phyloP scores from a whole-genome alignment of 148 eudicot genomes.

The Camellia japonica region DNA sequence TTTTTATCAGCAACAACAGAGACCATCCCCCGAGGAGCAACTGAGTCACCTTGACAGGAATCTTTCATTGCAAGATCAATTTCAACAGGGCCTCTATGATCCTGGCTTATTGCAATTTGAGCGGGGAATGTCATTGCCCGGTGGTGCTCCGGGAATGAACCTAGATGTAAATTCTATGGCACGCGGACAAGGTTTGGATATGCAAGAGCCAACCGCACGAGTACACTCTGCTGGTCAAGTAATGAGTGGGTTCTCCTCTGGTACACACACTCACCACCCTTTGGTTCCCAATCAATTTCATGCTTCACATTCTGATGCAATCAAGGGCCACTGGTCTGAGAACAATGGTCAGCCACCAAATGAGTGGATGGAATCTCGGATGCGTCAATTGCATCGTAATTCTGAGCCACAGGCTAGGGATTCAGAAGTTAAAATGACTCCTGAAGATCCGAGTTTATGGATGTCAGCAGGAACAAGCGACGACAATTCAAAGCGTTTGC shows the following conservation, averaged over 20 bases:
- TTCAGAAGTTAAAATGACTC: constrained; percentile 36
- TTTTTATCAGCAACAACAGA: constrained; percentile 71
- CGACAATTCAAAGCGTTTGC: constrained; percentile 78
- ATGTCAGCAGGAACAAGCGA: constrained; percentile 60
- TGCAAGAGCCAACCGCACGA: constrained; percentile 56
- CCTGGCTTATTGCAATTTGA: constrained; percentile 53
- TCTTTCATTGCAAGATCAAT: constrained; percentile 60
- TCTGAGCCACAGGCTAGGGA: constrained; percentile 65
- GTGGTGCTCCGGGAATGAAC: constrained; percentile 56
- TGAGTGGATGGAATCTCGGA: constrained; percentile 75
- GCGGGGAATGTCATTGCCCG: constrained; percentile 56
- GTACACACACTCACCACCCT: constrained; percentile 44
- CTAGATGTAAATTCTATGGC: constrained; percentile 67
- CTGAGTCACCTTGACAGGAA: constrained; percentile 62
- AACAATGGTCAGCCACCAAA: constrained; percentile 50
- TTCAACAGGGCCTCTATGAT: constrained; percentile 69
- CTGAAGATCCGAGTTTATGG: constrained; percentile 59
- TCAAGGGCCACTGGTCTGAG: constrained; percentile 60
- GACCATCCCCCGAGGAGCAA: constrained; percentile 62
- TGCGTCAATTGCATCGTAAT: constrained; percentile 59
- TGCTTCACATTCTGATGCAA: constrained; percentile 42
- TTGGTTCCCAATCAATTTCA: constrained; percentile 48
- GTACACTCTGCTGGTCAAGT: constrained; percentile 50
- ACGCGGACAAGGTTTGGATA: constrained; percentile 61
- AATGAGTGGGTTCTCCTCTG: constrained; percentile 51